Conservation (phyloP, 2,329 filamentous ascomycete species). For the Colletotrichum acutatum region DNA sequence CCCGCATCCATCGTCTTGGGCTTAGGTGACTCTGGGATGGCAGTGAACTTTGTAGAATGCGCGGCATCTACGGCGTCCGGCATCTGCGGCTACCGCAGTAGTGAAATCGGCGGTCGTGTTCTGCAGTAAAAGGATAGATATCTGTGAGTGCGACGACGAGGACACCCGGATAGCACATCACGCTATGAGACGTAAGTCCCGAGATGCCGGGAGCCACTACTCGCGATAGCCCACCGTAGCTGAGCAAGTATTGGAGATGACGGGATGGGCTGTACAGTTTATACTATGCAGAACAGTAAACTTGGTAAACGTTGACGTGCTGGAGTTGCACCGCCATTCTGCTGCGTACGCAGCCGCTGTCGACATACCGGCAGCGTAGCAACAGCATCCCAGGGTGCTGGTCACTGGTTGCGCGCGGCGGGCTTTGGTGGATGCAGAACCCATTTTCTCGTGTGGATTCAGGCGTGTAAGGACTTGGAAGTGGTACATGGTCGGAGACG, state of each 20-base stretch:
- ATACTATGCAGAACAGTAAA: background rate
- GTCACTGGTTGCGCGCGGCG: slow-evolving; percentile 4
- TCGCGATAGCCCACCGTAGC: background rate
- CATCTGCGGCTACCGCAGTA: background rate
- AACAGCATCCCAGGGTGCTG: slow-evolving; percentile 1
- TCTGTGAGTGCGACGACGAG: background rate
- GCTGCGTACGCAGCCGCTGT: slow-evolving; percentile 13
- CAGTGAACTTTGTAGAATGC: background rate
- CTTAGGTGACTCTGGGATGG: background rate
- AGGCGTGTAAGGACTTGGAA: background rate
- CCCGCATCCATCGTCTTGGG: background rate
- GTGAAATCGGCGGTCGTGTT: background rate
- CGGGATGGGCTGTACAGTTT: background rate
- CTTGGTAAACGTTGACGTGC: slow-evolving; percentile 4
- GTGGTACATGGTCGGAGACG: slow-evolving; percentile 1
- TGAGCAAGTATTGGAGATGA: background rate
- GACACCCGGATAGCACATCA: slow-evolving; percentile 12
- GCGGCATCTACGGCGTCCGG: slow-evolving; percentile 2
- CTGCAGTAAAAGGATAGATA: background rate
- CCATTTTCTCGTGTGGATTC: slow-evolving; percentile 4
- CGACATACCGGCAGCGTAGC: slow-evolving; percentile 12
- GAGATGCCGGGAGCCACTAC: slow-evolving; percentile 8
- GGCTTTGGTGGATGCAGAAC: slow-evolving; percentile 9
- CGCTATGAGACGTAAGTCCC: slow-evolving; percentile 18
- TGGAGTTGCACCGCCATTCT: slow-evolving; percentile 15